A percentile compares a stretch with the other conserved stretches of the same genome.
Conservation (phyloP, 2,329 filamentous ascomycete species). For the Sporothrix pseudoabietina region DNA sequence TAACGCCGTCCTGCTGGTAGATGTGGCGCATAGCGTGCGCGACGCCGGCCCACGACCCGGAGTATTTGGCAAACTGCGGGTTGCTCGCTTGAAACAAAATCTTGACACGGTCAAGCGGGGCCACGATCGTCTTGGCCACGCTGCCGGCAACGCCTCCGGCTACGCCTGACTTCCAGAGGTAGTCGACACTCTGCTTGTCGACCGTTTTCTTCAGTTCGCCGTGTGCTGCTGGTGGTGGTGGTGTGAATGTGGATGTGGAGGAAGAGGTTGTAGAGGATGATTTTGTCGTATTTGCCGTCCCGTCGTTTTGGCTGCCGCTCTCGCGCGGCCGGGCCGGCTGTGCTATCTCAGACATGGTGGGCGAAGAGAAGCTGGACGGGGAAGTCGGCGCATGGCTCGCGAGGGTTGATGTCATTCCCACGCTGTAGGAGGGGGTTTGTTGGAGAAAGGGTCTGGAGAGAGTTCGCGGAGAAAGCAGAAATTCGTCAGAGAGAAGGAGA, state of each 20-base stretch:
- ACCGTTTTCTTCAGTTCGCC: constrained; percentile 51
- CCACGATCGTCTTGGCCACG: constrained; percentile 92
- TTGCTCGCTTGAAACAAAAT: constrained; percentile 97
- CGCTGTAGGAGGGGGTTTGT: constrained; percentile 20
- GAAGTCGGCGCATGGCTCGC: constrained; percentile 53
- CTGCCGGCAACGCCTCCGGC: constrained; percentile 91
- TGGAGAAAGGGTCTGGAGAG: background rate
- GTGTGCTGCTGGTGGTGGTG: constrained; percentile 42
- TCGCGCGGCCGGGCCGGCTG: constrained; percentile 46
- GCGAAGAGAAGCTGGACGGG: constrained; percentile 19
- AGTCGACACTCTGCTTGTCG: constrained; percentile 76
- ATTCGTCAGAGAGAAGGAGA: background rate
- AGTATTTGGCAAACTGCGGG: constrained; percentile 90
- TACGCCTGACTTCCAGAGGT: constrained; percentile 78
- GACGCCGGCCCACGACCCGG: constrained; percentile 83
- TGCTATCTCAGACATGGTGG: constrained; percentile 57
- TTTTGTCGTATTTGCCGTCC: background rate
- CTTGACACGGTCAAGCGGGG: constrained; percentile 94
- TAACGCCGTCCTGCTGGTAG: constrained; percentile 69
- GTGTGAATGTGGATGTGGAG: background rate
- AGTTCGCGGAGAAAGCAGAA: background rate
- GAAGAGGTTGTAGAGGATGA: background rate
- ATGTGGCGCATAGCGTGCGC: constrained; percentile 83
- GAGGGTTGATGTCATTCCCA: constrained; percentile 58
- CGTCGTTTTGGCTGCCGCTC: constrained; percentile 35